phyloP scores from a whole-genome alignment of 768 basidiomycete species.

The Leccinum ochraceum region DNA sequence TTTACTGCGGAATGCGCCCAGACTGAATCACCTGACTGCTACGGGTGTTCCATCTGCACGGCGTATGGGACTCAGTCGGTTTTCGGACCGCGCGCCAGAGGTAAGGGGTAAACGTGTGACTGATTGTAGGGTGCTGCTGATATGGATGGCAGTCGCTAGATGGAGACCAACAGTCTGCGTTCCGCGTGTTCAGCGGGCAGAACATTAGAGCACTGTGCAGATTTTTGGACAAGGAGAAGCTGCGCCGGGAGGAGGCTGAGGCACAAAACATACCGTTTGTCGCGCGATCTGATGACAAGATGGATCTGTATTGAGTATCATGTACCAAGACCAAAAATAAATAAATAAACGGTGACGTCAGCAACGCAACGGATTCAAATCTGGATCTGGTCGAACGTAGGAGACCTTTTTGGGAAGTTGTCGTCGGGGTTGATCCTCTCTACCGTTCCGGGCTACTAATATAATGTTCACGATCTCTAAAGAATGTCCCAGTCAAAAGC shows the following conservation, averaged over 20 bases:
- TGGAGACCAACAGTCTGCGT: constrained; percentile 64
- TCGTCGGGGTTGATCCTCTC: constrained; percentile 2
- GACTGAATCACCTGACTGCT: constrained; percentile 72
- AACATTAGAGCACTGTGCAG: constrained; percentile 61
- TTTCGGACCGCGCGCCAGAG: constrained; percentile 70
- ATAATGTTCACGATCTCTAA: constrained; percentile 6
- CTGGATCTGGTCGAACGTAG: constrained; percentile 1
- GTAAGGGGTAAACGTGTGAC: constrained; percentile 39
- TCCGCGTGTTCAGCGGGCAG: constrained; percentile 76
- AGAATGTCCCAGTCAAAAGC: constrained; percentile 9
- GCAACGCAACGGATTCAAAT: constrained; percentile 12
- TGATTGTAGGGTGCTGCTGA: constrained; percentile 11
- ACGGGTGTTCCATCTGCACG: constrained; percentile 79
- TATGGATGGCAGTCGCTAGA: constrained; percentile 53
- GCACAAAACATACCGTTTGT: constrained; percentile 57
- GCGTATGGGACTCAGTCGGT: constrained; percentile 67
- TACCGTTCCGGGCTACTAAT: not conserved
- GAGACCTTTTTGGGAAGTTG: constrained; percentile 11
- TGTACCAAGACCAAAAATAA: not conserved
- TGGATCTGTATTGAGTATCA: constrained; percentile 53
- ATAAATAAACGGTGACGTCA: constrained; percentile 14
- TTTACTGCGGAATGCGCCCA: constrained; percentile 57
- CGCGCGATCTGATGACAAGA: constrained; percentile 62
- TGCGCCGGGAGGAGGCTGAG: constrained; percentile 59
- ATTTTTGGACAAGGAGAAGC: constrained; percentile 73